A percentile compares a stretch with the other conserved stretches of the same genome.
phyloP scores from a whole-genome alignment of 1,284 basidiomycete species.

The Coniferiporia sulphurascens region DNA sequence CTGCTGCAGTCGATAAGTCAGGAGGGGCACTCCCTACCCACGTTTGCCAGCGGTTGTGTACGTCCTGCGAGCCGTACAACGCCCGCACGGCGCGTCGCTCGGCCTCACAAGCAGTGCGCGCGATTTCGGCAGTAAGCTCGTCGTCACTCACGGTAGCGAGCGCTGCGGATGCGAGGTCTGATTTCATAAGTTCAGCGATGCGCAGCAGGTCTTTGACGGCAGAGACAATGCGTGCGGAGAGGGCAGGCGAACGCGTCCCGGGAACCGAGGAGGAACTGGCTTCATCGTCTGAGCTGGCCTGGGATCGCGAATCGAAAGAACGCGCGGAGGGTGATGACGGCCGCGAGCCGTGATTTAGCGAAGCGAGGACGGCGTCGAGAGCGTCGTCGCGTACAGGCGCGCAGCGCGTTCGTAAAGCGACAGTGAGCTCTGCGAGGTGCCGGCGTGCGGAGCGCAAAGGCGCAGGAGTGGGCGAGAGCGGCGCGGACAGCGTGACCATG shows the following conservation, averaged over 20 bases:
- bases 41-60: slow-evolving; percentile 34
- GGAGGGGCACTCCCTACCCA: slow-evolving; percentile 30
- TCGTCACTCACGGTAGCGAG: slow-evolving; percentile 57
- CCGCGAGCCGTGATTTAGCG: slow-evolving; percentile 29
- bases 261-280: slow-evolving; percentile 33
- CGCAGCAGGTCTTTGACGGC: slow-evolving; percentile 42
- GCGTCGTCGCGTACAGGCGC: slow-evolving; percentile 58
- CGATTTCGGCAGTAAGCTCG: slow-evolving; percentile 44
- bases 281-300: slow-evolving; percentile 21
- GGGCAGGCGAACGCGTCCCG: not conserved
- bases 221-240: slow-evolving; percentile 32
- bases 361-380: slow-evolving; percentile 40
- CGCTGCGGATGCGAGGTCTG: slow-evolving; percentile 57
- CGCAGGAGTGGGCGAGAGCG: slow-evolving; percentile 58
- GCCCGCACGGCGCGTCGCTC: slow-evolving; percentile 50
- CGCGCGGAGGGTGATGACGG: not conserved
- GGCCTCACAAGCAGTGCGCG: slow-evolving; percentile 43
- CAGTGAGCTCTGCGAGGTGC: slow-evolving; percentile 47
- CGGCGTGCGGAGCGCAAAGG: slow-evolving; percentile 52
- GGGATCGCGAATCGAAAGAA: too few species aligned
- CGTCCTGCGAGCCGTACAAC: slow-evolving; percentile 40
- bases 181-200: slow-evolving; percentile 55
- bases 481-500: slow-evolving; percentile 45
- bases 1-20: slow-evolving; percentile 21
- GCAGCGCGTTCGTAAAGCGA: slow-evolving; percentile 50